These are phyloP conservation scores for Phytophthora melonis DNA, from an alignment of 352 stramenopile genomes.

Conservation along the genomic window DNA sequence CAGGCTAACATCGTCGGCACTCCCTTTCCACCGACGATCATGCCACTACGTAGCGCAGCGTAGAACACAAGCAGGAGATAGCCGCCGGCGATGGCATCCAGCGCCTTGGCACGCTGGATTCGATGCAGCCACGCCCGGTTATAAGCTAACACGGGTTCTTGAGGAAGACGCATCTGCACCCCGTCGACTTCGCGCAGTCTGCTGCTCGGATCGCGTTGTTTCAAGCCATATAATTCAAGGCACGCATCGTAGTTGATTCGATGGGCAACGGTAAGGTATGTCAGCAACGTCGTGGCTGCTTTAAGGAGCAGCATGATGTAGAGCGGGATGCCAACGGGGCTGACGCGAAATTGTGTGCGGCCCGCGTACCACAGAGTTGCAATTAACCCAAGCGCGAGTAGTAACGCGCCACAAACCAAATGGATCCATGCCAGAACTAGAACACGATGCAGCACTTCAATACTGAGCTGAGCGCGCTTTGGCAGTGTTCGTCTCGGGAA, in stretches of 20 bases:
- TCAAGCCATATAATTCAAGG: slow-evolving; percentile 57
- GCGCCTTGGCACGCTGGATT: slow-evolving; percentile 63
- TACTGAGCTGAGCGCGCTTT: slow-evolving; percentile 62
- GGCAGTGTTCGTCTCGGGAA: slow-evolving; percentile 79
- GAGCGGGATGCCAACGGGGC: slow-evolving; percentile 62
- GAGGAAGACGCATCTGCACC: slow-evolving; percentile 36
- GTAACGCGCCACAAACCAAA: slow-evolving; percentile 55
- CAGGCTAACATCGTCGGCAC: slow-evolving; percentile 54
- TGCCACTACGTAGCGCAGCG: slow-evolving; percentile 63
- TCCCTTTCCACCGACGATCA: slow-evolving; percentile 55
- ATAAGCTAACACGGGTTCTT: slow-evolving; percentile 74
- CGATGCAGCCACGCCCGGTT: slow-evolving; percentile 69
- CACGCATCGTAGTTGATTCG: slow-evolving; percentile 72
- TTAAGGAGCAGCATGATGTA: slow-evolving; percentile 74
- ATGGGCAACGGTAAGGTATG: slow-evolving; percentile 64
- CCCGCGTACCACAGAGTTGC: slow-evolving; percentile 52
- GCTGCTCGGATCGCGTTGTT: slow-evolving; percentile 31
- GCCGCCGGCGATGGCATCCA: slow-evolving; percentile 60
- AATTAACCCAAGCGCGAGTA: slow-evolving; percentile 63
- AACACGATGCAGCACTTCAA: slow-evolving; percentile 78
- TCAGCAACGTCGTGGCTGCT: slow-evolving; percentile 57
- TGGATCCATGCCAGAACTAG: slow-evolving; percentile 79
- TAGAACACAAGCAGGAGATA: slow-evolving; percentile 84
- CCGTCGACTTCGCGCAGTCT: slow-evolving; percentile 42
- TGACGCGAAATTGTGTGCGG: slow-evolving; percentile 59